Conservation (phyloP, 1,284 basidiomycete genomes). For the Heliocybe sulcata region DNA sequence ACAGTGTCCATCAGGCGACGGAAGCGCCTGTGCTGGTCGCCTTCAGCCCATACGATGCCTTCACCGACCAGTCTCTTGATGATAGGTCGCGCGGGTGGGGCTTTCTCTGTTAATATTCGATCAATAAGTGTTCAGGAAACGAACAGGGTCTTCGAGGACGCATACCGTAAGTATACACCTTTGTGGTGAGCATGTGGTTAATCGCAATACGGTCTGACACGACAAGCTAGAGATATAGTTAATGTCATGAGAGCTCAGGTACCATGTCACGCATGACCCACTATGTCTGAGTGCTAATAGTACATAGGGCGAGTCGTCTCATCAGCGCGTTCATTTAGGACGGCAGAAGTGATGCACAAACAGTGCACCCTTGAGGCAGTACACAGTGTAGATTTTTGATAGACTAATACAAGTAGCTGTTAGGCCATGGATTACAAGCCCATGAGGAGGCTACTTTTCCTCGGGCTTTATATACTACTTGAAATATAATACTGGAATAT, state of each 20-base stretch:
- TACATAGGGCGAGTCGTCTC: not conserved
- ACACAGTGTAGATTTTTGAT: too few species aligned
- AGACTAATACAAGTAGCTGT: too few species aligned
- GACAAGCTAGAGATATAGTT: not conserved
- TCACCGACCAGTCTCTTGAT: conserved; percentile 17
- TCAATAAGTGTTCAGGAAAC: not conserved
- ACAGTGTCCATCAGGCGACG: conserved; percentile 11
- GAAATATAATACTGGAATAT: too few species aligned
- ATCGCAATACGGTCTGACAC: not conserved
- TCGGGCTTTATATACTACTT: too few species aligned
- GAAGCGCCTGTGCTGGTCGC: conserved; percentile 24
- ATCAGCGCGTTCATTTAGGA: not conserved
- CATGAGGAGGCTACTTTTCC: too few species aligned
- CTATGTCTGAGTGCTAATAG: not conserved
- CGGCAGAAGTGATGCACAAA: not conserved
- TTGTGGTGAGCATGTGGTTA: not conserved
- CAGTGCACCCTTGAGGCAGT: not conserved
- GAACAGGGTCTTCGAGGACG: conserved; percentile 7
- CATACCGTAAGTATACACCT: not conserved
- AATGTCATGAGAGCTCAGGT: not conserved
- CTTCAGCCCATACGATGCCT: conserved; percentile 30
- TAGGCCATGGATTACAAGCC: too few species aligned
- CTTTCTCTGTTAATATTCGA: not conserved
- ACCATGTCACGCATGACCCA: not conserved
- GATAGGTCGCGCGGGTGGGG: not conserved